These are phyloP conservation scores for Hymenoscyphus albidus DNA, from an alignment of 2,329 filamentous ascomycete species.

Conservation along the genomic window DNA sequence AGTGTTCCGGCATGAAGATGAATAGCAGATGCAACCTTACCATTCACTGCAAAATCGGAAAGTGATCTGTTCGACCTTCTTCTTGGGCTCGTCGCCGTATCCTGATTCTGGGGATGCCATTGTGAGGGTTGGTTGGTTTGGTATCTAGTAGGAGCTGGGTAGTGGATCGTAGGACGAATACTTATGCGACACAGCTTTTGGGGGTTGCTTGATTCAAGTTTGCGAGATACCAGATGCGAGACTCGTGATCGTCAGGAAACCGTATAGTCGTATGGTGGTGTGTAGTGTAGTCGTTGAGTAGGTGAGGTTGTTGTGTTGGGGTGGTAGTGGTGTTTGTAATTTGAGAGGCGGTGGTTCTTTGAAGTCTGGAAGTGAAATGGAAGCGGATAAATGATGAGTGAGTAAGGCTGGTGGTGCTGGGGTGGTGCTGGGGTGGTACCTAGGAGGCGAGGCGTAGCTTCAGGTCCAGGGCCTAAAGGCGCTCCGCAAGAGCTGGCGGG, in stretches of 20 bases:
- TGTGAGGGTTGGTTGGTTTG: slow-evolving; percentile 1
- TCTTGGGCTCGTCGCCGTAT: slow-evolving; percentile 40
- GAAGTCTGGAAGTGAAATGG: not conserved
- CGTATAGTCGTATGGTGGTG: not conserved
- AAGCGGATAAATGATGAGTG: not conserved
- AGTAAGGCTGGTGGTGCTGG: not conserved
- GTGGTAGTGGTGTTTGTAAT: not conserved
- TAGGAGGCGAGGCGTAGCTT: not conserved
- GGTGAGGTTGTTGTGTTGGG: not conserved
- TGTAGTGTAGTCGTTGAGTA: not conserved
- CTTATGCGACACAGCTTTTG: not conserved
- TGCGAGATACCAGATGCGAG: not conserved
- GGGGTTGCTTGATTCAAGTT: not conserved
- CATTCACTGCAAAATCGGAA: slow-evolving; percentile 99
- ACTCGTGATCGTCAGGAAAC: not conserved
- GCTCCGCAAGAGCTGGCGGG: not conserved
- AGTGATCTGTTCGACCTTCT: slow-evolving; percentile 71
- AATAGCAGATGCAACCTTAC: slow-evolving; percentile 40
- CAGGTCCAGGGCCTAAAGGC: not conserved
- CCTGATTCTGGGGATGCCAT: slow-evolving; percentile 59
- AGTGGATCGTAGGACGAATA: not conserved
- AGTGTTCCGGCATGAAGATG: slow-evolving; percentile 20
- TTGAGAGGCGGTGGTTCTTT: not conserved
- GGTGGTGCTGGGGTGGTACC: no score
- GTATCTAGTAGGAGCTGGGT: not conserved